A percentile compares a stretch with the other conserved stretches of the same genome.
Evolutionary conservation across 352 stramenopile genomes (phyloP).

Genomic region (Pythium utonaiense): DNA sequence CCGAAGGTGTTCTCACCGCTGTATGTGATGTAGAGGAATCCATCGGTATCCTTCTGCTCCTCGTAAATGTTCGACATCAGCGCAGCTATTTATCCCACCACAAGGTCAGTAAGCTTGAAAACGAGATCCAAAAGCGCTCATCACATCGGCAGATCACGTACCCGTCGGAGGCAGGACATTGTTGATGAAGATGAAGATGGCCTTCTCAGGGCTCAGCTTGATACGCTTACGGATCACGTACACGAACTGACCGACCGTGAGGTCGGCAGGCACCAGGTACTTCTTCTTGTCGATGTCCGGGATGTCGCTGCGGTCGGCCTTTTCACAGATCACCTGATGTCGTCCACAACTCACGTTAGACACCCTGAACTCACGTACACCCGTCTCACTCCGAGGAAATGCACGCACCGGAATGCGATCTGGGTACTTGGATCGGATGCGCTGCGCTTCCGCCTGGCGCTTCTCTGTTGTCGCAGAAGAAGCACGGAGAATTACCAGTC

Average conservation of each 20-base stretch:
- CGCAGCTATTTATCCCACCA: conserved; percentile 54
- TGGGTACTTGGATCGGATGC: conserved; percentile 98
- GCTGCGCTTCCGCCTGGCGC: conserved; percentile 96
- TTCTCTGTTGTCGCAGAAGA: conserved; percentile 80
- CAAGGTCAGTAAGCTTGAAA: background rate
- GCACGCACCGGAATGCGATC: conserved; percentile 99
- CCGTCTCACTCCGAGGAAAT: too few relatives aligned
- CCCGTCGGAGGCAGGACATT: conserved; percentile 96
- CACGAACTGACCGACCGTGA: conserved; percentile 98
- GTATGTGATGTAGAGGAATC: conserved; percentile 99
- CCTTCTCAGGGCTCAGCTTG: conserved; percentile 96
- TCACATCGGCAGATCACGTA: conserved; percentile 14
- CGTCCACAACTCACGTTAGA: background rate
- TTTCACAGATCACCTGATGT: conserved; percentile 86
- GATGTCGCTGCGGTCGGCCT: conserved; percentile 97
- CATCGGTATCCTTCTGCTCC: conserved; percentile 98
- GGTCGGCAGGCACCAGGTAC: conserved; percentile 95
- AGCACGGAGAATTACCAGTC: background rate
- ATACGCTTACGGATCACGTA: conserved; percentile 99
- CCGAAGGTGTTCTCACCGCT: conserved; percentile 99
- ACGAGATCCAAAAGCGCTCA: too few relatives aligned
- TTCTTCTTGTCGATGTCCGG: conserved; percentile 99
- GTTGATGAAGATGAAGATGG: conserved; percentile 99
- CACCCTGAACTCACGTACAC: conserved; percentile 28
- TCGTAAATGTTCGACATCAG: conserved; percentile 99